These are phyloP conservation scores for Toxicodendron radicans DNA, from an alignment of 345 rosid species.

Conservation along the genomic window DNA sequence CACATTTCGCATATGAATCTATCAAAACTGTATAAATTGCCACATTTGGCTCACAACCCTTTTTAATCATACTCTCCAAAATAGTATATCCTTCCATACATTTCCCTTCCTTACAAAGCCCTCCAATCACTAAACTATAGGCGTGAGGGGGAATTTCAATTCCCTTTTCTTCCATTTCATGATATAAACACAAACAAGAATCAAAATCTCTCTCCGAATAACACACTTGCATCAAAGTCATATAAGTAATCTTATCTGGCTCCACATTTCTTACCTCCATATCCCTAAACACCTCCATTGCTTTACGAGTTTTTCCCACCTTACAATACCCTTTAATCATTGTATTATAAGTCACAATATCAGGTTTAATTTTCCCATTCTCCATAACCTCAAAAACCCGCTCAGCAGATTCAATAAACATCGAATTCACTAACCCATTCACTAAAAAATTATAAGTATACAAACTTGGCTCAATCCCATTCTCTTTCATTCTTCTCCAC, in stretches of 20 bases:
- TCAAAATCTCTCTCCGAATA: conserved; percentile 66
- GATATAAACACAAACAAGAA: conserved; percentile 72
- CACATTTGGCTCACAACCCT: conserved; percentile 61
- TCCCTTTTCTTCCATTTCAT: conserved; percentile 81
- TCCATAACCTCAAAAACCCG: conserved; percentile 77
- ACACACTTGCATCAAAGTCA: conserved; percentile 81
- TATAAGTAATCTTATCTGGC: conserved; percentile 80
- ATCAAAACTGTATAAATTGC: conserved; percentile 79
- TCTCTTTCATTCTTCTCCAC: conserved; percentile 88
- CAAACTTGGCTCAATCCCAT: conserved; percentile 74
- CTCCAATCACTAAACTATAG: conserved; percentile 74
- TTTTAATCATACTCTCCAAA: conserved; percentile 62
- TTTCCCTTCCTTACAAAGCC: conserved; percentile 77
- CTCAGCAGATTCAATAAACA: conserved; percentile 76
- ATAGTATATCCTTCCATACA: conserved; percentile 65
- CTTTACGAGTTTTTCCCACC: conserved; percentile 65
- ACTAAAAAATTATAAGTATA: conserved; percentile 72
- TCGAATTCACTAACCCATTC: conserved; percentile 69
- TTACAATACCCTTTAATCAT: conserved; percentile 87
- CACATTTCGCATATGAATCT: conserved; percentile 70
- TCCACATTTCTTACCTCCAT: conserved; percentile 68
- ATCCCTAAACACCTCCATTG: conserved; percentile 53
- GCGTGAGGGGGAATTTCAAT: conserved; percentile 75
- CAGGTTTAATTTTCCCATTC: conserved; percentile 62
- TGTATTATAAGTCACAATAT: conserved; percentile 71